Percentiles rank a stretch among this genome's conserved stretches.
phyloP scores from a whole-genome alignment of 2,329 filamentous ascomycete genomes.

The Ploettnerulaceae sp. region DNA sequence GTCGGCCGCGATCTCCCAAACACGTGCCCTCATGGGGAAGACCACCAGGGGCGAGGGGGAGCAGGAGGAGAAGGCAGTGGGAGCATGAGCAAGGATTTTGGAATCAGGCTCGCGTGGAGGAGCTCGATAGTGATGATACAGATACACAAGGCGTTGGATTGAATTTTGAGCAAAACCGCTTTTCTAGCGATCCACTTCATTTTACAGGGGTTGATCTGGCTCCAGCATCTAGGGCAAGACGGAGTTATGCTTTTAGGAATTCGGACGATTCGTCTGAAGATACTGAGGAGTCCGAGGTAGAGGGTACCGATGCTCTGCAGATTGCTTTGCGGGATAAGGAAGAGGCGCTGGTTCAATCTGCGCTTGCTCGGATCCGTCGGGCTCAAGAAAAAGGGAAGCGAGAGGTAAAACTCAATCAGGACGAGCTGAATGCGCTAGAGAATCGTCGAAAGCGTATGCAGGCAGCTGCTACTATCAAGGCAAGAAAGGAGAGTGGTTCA shows the following conservation, averaged over 20 bases:
- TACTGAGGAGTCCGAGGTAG: conserved; percentile 46
- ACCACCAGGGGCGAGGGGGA: conserved; percentile 87
- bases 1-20: conserved; percentile 99
- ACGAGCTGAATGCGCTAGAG: conserved; percentile 77
- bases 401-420: conserved; percentile 74
- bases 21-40: conserved; percentile 96
- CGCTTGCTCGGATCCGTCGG: conserved; percentile 72
- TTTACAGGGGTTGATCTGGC: conserved; percentile 58
- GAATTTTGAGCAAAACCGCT: conserved; percentile 44
- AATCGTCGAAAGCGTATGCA: conserved; percentile 55
- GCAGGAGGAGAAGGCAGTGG: conserved; percentile 52
- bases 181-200: conserved; percentile 55
- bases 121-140: conserved; percentile 56
- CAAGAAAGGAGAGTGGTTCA: conserved; percentile 23
- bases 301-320: conserved; percentile 48
- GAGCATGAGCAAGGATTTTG: conserved; percentile 46
- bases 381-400: conserved; percentile 71
- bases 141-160: conserved; percentile 53
- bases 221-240: conserved; percentile 27
- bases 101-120: conserved; percentile 54
- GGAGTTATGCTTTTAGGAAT: conserved; percentile 24
- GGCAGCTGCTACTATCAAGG: conserved; percentile 25
- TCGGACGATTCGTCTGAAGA: conserved; percentile 28
- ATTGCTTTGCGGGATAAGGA: conserved; percentile 61
- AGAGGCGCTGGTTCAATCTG: conserved; percentile 70